Conservation (phyloP, 768 basidiomycete species). For the Cyclocybe aegerita region DNA sequence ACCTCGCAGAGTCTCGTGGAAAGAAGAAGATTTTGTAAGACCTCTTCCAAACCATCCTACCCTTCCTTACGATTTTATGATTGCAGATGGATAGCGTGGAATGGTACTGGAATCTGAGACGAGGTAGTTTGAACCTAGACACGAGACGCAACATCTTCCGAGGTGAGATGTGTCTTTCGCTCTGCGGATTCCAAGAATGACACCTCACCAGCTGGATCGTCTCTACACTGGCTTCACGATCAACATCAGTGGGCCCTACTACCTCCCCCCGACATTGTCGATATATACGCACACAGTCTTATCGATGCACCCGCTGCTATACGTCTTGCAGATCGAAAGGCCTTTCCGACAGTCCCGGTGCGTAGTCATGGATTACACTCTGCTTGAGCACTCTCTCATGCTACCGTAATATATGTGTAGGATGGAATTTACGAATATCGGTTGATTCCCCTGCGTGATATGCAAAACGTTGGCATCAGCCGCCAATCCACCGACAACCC, state of each 20-base stretch:
- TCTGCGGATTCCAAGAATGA: not conserved
- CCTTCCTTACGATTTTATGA: not conserved
- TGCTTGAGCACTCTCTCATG: no score
- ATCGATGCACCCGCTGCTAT: no score
- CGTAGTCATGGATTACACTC: no score
- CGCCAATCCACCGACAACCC: not conserved
- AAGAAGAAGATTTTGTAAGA: no score
- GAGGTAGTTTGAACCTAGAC: slow-evolving; percentile 14
- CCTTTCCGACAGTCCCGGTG: no score
- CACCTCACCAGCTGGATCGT: not conserved
- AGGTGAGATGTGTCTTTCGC: not conserved
- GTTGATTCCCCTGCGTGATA: not conserved
- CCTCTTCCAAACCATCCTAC: not conserved
- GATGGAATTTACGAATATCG: not conserved
- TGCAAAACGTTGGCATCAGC: slow-evolving; percentile 2
- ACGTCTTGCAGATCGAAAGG: no score
- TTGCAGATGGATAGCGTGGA: slow-evolving; percentile 13
- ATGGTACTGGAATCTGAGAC: slow-evolving; percentile 14
- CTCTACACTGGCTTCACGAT: not conserved
- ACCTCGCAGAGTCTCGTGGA: not conserved
- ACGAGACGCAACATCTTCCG: slow-evolving; percentile 14
- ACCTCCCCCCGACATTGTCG: not conserved
- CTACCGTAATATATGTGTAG: not conserved
- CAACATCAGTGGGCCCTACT: not conserved
- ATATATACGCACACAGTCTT: not conserved